Evolutionary conservation across 208 protist genomes (phyloP).

Genomic region (Trypanosomatidae sp.): DNA sequence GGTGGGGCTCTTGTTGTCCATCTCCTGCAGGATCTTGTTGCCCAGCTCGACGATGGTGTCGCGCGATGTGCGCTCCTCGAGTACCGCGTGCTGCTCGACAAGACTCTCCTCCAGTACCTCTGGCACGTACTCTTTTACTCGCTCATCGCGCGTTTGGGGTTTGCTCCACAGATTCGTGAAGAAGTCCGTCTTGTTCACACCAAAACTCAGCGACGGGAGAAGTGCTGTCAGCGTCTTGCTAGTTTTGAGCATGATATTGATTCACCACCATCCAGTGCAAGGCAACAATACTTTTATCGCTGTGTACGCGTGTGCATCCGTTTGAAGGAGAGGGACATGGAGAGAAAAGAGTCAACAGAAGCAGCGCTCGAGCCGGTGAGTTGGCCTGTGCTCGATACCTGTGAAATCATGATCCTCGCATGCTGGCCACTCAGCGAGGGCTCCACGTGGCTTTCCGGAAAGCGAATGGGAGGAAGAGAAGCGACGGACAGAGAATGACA

Average conservation of each 20-base stretch:
- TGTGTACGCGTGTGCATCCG: neutral
- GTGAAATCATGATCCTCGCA: neutral
- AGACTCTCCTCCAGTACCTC: conserved; percentile 86
- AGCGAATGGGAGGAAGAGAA: neutral
- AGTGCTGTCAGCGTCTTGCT: conserved; percentile 11
- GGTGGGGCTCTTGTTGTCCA: conserved; percentile 90
- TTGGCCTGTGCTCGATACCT: neutral
- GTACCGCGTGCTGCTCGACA: conserved; percentile 72
- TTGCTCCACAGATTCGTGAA: conserved; percentile 88
- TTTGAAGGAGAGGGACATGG: neutral
- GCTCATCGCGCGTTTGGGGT: conserved; percentile 78
- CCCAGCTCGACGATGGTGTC: conserved; percentile 85
- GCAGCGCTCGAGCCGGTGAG: neutral
- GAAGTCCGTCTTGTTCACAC: conserved; percentile 60
- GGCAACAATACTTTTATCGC: neutral
- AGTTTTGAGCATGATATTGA: conserved; percentile 27
- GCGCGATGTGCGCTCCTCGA: conserved; percentile 75
- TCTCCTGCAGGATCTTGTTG: conserved; percentile 70
- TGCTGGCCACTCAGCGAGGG: neutral
- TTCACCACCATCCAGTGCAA: neutral
- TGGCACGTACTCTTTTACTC: conserved; percentile 86
- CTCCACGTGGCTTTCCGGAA: neutral
- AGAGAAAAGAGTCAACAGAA: neutral
- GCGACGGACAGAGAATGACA: neutral
- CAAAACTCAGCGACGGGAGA: conserved; percentile 53